These are phyloP conservation scores for Fusarium sp. DNA, from an alignment of 2,329 filamentous ascomycete species.

Conservation along the genomic window DNA sequence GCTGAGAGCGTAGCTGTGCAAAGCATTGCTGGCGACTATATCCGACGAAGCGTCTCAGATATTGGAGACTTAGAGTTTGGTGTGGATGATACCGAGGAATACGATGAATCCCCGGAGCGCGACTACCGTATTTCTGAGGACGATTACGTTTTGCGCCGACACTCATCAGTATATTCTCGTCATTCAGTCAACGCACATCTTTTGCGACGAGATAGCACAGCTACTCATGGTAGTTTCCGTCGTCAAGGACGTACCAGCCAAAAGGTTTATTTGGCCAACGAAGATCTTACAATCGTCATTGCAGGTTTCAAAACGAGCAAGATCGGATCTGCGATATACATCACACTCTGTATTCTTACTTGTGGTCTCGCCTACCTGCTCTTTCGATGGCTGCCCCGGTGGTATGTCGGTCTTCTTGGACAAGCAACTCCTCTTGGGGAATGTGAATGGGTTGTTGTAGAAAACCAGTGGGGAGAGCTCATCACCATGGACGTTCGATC, in stretches of 20 bases:
- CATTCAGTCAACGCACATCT: conserved; percentile 72
- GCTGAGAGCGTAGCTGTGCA: conserved; percentile 47
- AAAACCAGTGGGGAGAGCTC: conserved; percentile 98
- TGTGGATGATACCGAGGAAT: conserved; percentile 55
- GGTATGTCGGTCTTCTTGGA: conserved; percentile 83
- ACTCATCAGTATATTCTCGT: conserved; percentile 70
- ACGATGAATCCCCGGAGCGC: conserved; percentile 54
- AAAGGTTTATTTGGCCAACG: conserved; percentile 91
- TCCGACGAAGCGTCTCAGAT: conserved; percentile 51
- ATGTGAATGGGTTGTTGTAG: conserved; percentile 92
- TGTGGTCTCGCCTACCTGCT: conserved; percentile 84
- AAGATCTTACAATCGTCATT: conserved; percentile 93
- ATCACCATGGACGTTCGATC: conserved; percentile 75
- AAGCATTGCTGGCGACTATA: conserved; percentile 40
- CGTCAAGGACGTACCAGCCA: conserved; percentile 77
- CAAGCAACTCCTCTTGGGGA: conserved; percentile 73
- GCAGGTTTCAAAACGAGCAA: conserved; percentile 87
- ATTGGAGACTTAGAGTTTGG: conserved; percentile 55
- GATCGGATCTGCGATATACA: conserved; percentile 75
- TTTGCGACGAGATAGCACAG: conserved; percentile 75
- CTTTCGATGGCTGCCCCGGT: conserved; percentile 89
- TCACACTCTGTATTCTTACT: conserved; percentile 76
- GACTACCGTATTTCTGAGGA: conserved; percentile 55
- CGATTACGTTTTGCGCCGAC: conserved; percentile 66
- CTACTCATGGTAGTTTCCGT: conserved; percentile 74